Conservation (phyloP, 306 rosid species). For the Quercus bicolor region DNA sequence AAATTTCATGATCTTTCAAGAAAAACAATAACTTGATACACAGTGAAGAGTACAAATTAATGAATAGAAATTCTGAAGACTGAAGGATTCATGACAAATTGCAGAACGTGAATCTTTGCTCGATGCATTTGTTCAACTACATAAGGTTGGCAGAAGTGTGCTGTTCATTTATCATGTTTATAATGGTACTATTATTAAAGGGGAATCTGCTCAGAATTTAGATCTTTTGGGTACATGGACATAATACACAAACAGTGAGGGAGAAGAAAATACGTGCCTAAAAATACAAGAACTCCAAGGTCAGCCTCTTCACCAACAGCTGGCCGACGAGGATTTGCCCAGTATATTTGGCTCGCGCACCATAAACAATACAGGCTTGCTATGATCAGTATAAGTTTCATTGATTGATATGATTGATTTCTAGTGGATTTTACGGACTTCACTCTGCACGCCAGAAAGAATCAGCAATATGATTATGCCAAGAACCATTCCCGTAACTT, state of each 20-base stretch:
- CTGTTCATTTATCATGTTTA: too few species aligned
- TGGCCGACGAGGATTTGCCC: slow-evolving; percentile 60
- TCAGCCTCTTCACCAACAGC: slow-evolving; percentile 97
- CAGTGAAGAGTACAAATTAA: not conserved
- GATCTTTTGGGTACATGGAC: slow-evolving; percentile 55
- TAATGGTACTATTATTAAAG: slow-evolving; percentile 11
- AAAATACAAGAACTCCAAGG: slow-evolving; percentile 76
- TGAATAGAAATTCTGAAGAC: not conserved
- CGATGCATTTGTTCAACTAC: not conserved
- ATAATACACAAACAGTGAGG: slow-evolving; percentile 64
- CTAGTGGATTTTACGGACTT: slow-evolving; percentile 39
- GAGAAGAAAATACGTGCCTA: slow-evolving; percentile 54
- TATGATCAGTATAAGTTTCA: slow-evolving; percentile 44
- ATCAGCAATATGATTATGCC: slow-evolving; percentile 7
- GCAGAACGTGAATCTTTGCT: not conserved
- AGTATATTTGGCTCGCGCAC: slow-evolving; percentile 74
- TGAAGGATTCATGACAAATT: not conserved
- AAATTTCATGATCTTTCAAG: not conserved
- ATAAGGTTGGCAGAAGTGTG: not conserved
- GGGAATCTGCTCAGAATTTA: slow-evolving; percentile 52
- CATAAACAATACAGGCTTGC: slow-evolving; percentile 69
- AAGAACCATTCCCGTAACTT: slow-evolving; percentile 7
- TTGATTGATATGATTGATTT: slow-evolving; percentile 50
- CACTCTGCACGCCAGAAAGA: slow-evolving; percentile 45
- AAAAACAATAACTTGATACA: not conserved